These are phyloP conservation scores for Trichoderma sp. DNA, from an alignment of 2,329 filamentous ascomycete genomes.

Conservation along the genomic window DNA sequence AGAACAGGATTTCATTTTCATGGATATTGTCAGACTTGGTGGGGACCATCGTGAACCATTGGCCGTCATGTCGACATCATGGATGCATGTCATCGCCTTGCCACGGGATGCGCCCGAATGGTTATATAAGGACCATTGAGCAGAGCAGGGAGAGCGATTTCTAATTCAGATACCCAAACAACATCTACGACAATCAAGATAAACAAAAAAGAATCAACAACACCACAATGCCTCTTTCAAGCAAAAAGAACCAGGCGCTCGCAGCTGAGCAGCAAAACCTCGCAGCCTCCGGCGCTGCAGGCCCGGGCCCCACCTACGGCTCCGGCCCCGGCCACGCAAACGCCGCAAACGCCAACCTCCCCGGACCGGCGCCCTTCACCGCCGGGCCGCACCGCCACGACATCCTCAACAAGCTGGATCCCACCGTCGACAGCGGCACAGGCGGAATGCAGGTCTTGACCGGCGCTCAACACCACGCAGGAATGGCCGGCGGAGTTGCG, in stretches of 20 bases:
- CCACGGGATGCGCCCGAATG: neutral
- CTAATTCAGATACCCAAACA: neutral
- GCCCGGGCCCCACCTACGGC: neutral
- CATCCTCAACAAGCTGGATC: slow-evolving; percentile 30
- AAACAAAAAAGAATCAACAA: slow-evolving; percentile 13
- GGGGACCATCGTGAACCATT: neutral
- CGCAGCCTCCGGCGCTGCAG: slow-evolving; percentile 4
- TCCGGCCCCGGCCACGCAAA: neutral
- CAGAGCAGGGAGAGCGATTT: neutral
- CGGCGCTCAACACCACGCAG: neutral
- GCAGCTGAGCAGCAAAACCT: slow-evolving; percentile 21
- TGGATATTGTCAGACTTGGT: neutral
- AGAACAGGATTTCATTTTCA: neutral
- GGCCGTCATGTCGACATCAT: slow-evolving; percentile 17
- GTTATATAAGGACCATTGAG: neutral
- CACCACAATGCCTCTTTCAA: slow-evolving; percentile 18
- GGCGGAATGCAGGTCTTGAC: slow-evolving; percentile 27
- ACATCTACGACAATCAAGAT: neutral
- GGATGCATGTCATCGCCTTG: neutral
- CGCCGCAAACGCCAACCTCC: slow-evolving; percentile 17
- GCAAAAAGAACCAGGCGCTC: slow-evolving; percentile 7
- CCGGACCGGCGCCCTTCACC: slow-evolving; percentile 30
- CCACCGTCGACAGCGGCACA: slow-evolving; percentile 28
- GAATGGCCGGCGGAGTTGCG: neutral
- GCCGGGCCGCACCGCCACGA: slow-evolving; percentile 31